Evolutionary conservation across 108 stramenopile genomes (phyloP), one percentile per base, ranked within the genome.

Genomic region (Seminavis robusta): DNA sequence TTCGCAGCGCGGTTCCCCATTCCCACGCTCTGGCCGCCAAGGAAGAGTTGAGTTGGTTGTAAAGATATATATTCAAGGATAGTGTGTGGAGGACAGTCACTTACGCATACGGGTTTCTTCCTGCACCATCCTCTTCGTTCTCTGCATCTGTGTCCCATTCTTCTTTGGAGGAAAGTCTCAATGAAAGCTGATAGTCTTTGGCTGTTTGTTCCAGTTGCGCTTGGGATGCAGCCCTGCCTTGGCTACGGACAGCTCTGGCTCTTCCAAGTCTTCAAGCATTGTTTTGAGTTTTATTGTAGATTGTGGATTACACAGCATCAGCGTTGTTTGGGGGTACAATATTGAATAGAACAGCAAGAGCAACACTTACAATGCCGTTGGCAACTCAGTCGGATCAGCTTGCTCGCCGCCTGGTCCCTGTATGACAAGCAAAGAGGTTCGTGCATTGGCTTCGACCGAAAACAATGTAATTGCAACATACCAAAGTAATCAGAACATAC

Each of bases 81-180:
- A n/a, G n/a, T n/a, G n/a, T n/a, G n/a, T n/a, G n/a, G n/a, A n/a
- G n/a, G n/a, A n/a, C n/a, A n/a, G n/a, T n/a, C n/a, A n/a, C n/a
- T n/a, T n/a, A n/a, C 0, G 88, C 84, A 47, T 90, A 90, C 0
- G 88, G 88, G 63, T 90, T 90, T 15, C 74, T 52, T 24, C 54
- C 56, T 34, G 83, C 80, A 36, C 88, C 88, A 54, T 89, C 76
- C 38, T 67, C 76, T 25, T 59, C 47, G 19, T 58, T 25, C 51
- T 80, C 80, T 31, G 55, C 61, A 23, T 65, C 57, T 4, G 73
- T 72, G 26, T 89, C 81, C 66, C 67, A 82, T 34, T 78, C 81
- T 8, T 83, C 73, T 19, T 74, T 52, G 17, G 78, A 64, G 23
- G 56, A 52, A 31, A 73, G 45, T 19, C 34, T 42, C 21, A 89